Evolutionary conservation across 345 rosid genomes (phyloP), one percentile per base, ranked within the genome.

Genomic region (Eucalyptus brandiana): DNA sequence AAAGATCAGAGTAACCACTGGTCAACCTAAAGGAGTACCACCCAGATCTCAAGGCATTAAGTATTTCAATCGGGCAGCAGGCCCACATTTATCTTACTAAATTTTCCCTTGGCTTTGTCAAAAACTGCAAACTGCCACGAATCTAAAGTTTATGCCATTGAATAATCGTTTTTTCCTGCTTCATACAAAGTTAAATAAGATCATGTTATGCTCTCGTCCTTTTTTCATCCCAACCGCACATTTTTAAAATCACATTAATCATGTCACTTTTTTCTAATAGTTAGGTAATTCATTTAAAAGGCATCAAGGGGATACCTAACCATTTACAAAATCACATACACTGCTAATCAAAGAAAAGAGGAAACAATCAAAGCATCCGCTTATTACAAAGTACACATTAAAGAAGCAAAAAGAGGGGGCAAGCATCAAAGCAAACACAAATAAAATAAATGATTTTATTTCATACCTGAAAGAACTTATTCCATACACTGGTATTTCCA

Each of bases 401-500:
- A 76, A 76, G 47, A 40, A 40, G 85, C 16, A 76, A 76, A 76
- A 76, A 40, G 54, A 2, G 87, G 37, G 37, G 26, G 40, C 30
- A 45, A 86, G 87, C 56, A 34, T 19, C 23, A 48, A 86, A 86
- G 87, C 14, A 86, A 50, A 47, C 34, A 86, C 42, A 0, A 28
- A 86, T 11, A 48, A 48, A 48, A 47, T 50, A 34, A 86, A 32
- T 48, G 34, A 30, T 47, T 86, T 48, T 53, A 86, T 48, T 48
- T 87, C 88, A 80, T 93, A 97, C 99, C 99, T 97, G 96, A 93
- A 97, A 97, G 93, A 96, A 97, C 62, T 95, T 92, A 93, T 97
- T 96, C 99, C 99, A 97, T 90, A 97, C 90, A 93, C 99, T 97
- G 87, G 92, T 95, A 91, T 95, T 94, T 92, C 98, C 99, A 87